Evolutionary conservation across 2,329 filamentous ascomycete genomes (phyloP), one percentile per base, ranked within the genome.

Genomic region (Chaetomiaceae sp.): DNA sequence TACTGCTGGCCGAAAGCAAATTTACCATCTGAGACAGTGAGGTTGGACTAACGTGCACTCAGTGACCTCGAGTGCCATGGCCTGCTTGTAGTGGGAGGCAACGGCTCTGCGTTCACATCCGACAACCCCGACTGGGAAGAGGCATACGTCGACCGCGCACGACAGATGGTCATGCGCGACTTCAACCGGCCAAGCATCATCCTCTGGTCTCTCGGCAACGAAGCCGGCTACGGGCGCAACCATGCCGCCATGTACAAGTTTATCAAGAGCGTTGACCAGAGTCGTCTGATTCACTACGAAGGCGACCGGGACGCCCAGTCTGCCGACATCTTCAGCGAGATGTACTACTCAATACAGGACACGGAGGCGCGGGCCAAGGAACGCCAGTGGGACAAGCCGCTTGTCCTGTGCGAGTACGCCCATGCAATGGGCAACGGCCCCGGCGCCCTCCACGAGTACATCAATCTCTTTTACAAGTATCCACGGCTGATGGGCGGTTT

Each of bases 401-500:
- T 82, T 4, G 69, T 83, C 2, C 66, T 76, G 30, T 76, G 73
- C 53, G 75, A 79, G 56, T 77, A 70, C 54, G 63, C 66, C 5
- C 73, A 76, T 40, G 81, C 83, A 2, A 86, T 86, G 82, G 83
- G 83, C 1, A 86, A 85, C 55, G 83, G 81, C 0, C 83, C 83
- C 0, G 83, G 83, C 5, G 79, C 76, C 1, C 73, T 86, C 55
- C 76, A 81, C 59, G 82, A 85, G 57, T 86, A 86, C 55, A 69
- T 82, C 44, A 75, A 83, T 21, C 70, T 74, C 0, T 86, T 85
- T 63, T 78, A 79, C 58, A 69, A 72, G 39, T 72, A 84, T 53
- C 73, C 73, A 0, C 69, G 71, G 2, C 70, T 85, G 0, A 82
- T 85, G 63, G 82, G 82, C 10, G 82, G 82, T 0, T 79, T 76